A percentile compares a stretch with the other conserved stretches of the same genome.
These are phyloP conservation scores for Kockiozyma suomiensis DNA, from an alignment of 805 yeast species.

Conservation along the genomic window DNA sequence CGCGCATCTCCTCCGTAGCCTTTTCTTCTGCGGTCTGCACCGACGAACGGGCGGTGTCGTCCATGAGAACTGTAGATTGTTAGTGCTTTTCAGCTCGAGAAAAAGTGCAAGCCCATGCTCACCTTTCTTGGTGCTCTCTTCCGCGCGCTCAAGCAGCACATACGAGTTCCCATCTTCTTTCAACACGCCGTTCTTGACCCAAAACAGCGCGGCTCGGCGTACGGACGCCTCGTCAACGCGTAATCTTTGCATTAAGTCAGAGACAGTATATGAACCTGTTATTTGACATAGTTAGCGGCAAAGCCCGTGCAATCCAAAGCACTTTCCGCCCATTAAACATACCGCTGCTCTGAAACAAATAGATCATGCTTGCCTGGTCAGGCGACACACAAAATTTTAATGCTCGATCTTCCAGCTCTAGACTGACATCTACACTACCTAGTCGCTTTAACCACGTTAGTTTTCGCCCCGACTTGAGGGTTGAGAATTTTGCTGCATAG, in stretches of 20 bases:
- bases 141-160: slow-evolving; percentile 47
- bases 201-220: slow-evolving; percentile 51
- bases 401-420: slow-evolving; percentile 56
- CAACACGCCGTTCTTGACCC: slow-evolving; percentile 66
- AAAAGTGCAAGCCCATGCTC: neutral
- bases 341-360: slow-evolving; percentile 47
- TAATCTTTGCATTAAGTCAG: slow-evolving; percentile 44
- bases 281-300: neutral
- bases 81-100: neutral
- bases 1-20: slow-evolving; percentile 43
- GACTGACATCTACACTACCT: slow-evolving; percentile 64
- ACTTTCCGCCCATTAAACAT: neutral
- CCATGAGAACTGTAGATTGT: slow-evolving; percentile 7
- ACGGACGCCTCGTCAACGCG: slow-evolving; percentile 51
- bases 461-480: slow-evolving; percentile 58
- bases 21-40: slow-evolving; percentile 40
- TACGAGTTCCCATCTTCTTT: slow-evolving; percentile 45
- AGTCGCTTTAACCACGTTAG: slow-evolving; percentile 59
- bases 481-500: slow-evolving; percentile 51
- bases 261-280: slow-evolving; percentile 40
- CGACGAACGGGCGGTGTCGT: slow-evolving; percentile 29
- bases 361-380: slow-evolving; percentile 66
- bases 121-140: slow-evolving; percentile 28
- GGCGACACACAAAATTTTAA: slow-evolving; percentile 59
- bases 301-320: neutral